Base-by-base conservation (phyloP, 2,329 filamentous ascomycete species). In the Beauveria rudraprayagi region DNA sequence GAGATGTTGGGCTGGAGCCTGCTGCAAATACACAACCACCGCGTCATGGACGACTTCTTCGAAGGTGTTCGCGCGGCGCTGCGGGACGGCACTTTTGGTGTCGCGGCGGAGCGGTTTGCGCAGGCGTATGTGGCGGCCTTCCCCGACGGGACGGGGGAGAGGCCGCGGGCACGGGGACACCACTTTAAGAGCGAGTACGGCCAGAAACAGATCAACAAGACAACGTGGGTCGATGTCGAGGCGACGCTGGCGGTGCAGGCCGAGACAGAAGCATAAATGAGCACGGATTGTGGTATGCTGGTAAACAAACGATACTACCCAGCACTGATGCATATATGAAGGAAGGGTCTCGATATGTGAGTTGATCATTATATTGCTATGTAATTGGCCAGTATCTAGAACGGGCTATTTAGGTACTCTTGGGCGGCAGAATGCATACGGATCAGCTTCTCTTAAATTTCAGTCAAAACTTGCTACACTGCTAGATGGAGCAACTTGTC, bases 1-100 rank as follows among this genome's bases (percentile, higher is more conserved):
- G 94, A 99, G 74, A 97, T 99, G 94, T 84, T 97, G 5, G 93
- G 89, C 26, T 99, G 94, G 94, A 90, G 88, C 0, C 80, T 99
- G 8, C 80, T 99, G 8, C 93, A 97, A 72, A 82, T 96, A 3
- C 94, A 99, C 76, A 99, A 99, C 71, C 87, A 95, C 71, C 81
- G 86, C 63, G 76, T 89, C 8, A 74, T 96, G 58, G 81, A 83
- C 51, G 68, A 76, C 0, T 96, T 97, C 76, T 96, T 97, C 72
- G 73, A 77, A 0, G 82, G 79, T 0, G 78, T 96, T 7, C 85
- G 93, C 22, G 70, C 74, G 1, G 85, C 85, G 60, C 87, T 97
- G 17, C 71, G 64, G 3, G 67, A 77, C 3, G 82, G 88, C 24
- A 76, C 72, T 0, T 97, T 97, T 68, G 82, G 84, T 58, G 76